Conservation (phyloP, 2,329 filamentous ascomycete species). For the Pseudogymnoascus sp. region DNA sequence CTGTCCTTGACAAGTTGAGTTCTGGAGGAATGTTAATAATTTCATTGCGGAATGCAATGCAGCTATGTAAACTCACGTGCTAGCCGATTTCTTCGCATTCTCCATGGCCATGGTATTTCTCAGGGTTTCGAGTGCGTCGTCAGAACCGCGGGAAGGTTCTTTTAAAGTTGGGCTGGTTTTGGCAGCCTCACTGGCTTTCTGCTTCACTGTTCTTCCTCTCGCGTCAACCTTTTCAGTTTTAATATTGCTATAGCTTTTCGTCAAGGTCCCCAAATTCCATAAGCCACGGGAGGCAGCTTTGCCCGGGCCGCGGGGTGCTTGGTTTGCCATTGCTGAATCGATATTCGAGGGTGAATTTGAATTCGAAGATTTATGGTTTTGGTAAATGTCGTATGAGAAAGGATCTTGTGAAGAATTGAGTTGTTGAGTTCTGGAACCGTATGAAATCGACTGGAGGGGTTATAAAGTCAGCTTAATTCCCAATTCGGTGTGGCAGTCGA, state of each 20-base stretch:
- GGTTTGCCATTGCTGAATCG: not conserved
- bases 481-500: slow-evolving; percentile 3
- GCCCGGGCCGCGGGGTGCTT: slow-evolving; percentile 28
- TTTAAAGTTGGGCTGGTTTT: slow-evolving; percentile 23
- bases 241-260: not conserved
- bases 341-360: slow-evolving; percentile 42
- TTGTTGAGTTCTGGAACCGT: slow-evolving; percentile 43
- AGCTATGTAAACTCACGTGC: slow-evolving; percentile 34
- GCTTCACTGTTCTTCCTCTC: not conserved
- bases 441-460: slow-evolving; percentile 43
- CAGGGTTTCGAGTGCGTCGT: slow-evolving; percentile 44
- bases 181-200: not conserved
- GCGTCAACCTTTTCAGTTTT: not conserved
- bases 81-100: slow-evolving; percentile 39
- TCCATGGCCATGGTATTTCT: slow-evolving; percentile 38
- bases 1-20: slow-evolving; percentile 33
- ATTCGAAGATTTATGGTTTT: slow-evolving; percentile 43
- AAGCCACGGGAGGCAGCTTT: slow-evolving; percentile 13
- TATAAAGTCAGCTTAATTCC: slow-evolving; percentile 17
- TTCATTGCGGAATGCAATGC: slow-evolving; percentile 7
- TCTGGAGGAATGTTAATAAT: slow-evolving; percentile 27
- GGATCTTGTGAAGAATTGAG: slow-evolving; percentile 39
- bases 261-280: slow-evolving; percentile 15
- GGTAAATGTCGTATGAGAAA: slow-evolving; percentile 49
- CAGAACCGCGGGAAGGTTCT: slow-evolving; percentile 35